Evolutionary conservation across 805 yeast species (phyloP), one percentile per base, ranked within the genome.

Genomic region (Metschnikowia borealis): DNA sequence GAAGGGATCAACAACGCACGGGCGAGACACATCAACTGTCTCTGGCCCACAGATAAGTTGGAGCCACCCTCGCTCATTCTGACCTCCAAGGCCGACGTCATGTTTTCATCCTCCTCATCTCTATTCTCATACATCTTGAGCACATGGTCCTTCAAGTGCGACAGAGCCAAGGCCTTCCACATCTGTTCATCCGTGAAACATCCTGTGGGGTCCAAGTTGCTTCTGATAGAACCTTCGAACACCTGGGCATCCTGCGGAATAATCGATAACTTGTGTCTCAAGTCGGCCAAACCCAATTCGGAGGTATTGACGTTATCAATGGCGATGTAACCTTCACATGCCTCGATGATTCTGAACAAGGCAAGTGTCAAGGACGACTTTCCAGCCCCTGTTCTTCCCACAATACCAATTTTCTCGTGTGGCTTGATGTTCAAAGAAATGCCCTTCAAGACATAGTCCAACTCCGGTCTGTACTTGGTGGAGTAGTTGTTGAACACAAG

Each of bases 21-120:
- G 0, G 92, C 90, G 47, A 87, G 74, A 70, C 95, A 87, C 84
- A 87, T 79, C 71, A 65, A 81, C 57, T 70, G 77, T 64, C 65
- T 75, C 71, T 74, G 79, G n/a, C 80, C 78, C 46, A 82, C 74
- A 13, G 84, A 82, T 47, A 75, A 70, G 52, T 75, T 71, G 11
- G 74, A 63, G 10, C 77, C 76, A 48, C 78, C 80, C 57, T 81
- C 83, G 42, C 61, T 58, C 40, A 74, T 50, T 13, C 54, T 61
- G 3, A 70, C 73, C 26, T 69, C 68, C 49, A 74, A 65, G 7
- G 68, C 68, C 38, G 64, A 56, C 3, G 49, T 48, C 14, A 67
- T 55, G 32, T 50, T 48, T n/a, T 38, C 44, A 6, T 58, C 60
- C 14, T 58, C 65, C n/a, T 61, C 61, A 17, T 64, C 62, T n/a